Evolutionary conservation across 1,284 basidiomycete species (phyloP), one percentile per base, ranked within the genome.

Genomic region (Cutaneotrichosporon cutaneum): DNA sequence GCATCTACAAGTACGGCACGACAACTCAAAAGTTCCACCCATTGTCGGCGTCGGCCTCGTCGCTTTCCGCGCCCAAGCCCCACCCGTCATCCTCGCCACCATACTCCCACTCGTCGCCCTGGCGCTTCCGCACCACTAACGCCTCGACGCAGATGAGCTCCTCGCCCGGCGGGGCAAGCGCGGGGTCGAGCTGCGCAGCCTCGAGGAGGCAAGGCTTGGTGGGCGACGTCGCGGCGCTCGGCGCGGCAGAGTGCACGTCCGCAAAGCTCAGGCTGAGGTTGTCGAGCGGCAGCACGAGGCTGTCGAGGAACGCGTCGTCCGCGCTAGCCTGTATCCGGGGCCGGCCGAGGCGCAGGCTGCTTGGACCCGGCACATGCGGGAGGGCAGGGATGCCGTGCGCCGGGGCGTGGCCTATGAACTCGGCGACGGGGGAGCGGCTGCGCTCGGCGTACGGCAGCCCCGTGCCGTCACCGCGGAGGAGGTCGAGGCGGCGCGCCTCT

Each of bases 111-210:
- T 72, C 70, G 36, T 60, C 58, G 5, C 56, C 62, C 50, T 70
- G 67, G 18, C 66, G 58, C 59, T 80, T 80, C 14, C 77, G 63
- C 44, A 80, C 75, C 10, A 80, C 76, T 8, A 80, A 60, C 18
- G 76, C 78, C 62, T 80, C 78, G 21, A 80, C 78, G 63, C 78
- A 80, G 39, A 79, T 75, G 48, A 71, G 65, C 57, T 76, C 74
- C n/a, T 68, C 63, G n/a, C 58, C 62, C 7, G 39, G 21, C 32
- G 22, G 50, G 4, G 39, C 32, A 27, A 36, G 42, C 21, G 24
- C 36, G 4, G 52, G 11, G 22, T 54, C 35, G 52, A 54, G 33
- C 50, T 14, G 36, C 9, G 13, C 51, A 18, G 30, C n/a, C 13
- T 22, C 51, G 32, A 53, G 30, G 24, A 53, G 16, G 32, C 51